These are phyloP conservation scores for Cladosporium sp. DNA, from an alignment of 2,329 filamentous ascomycete species.

Conservation along the genomic window DNA sequence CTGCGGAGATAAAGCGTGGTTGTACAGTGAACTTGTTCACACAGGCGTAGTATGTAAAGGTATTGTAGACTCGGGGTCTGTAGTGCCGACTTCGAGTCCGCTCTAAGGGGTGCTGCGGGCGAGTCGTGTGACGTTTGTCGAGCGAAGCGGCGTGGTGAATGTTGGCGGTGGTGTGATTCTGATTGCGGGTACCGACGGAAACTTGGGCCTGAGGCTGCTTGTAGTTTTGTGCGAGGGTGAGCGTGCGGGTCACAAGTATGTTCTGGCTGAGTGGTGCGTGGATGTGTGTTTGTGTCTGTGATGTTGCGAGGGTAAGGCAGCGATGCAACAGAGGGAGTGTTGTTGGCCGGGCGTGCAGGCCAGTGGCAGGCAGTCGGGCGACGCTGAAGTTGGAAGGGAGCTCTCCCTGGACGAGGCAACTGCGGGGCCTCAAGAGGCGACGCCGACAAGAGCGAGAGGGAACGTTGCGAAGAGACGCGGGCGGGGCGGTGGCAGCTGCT, in stretches of 20 bases:
- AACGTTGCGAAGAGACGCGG: background rate
- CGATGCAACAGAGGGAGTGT: constrained; percentile 7
- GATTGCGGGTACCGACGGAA: background rate
- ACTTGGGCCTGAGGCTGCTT: constrained; percentile 10
- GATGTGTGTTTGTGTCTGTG: background rate
- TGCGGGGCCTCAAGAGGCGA: constrained; percentile 1
- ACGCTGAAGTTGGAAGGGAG: constrained; percentile 5
- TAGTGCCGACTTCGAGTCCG: background rate
- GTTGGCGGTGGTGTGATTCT: background rate
- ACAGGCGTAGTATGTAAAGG: background rate
- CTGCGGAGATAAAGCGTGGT: background rate
- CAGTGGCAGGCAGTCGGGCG: constrained; percentile 1
- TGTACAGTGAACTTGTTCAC: constrained; percentile 1
- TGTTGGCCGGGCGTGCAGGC: constrained; percentile 1
- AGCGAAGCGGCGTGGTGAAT: constrained; percentile 1
- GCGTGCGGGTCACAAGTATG: constrained; percentile 7
- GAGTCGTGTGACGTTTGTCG: constrained; percentile 2
- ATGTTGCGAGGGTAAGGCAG: background rate
- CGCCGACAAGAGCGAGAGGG: constrained; percentile 3
- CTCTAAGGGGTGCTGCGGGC: background rate
- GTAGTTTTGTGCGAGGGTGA: constrained; percentile 10
- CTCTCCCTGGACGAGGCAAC: background rate
- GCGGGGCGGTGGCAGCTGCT: background rate
- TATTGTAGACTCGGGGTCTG: background rate
- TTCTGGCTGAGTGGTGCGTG: background rate